Base-by-base conservation (phyloP, 2,329 filamentous ascomycete genomes). In the Penicillium palitans region DNA sequence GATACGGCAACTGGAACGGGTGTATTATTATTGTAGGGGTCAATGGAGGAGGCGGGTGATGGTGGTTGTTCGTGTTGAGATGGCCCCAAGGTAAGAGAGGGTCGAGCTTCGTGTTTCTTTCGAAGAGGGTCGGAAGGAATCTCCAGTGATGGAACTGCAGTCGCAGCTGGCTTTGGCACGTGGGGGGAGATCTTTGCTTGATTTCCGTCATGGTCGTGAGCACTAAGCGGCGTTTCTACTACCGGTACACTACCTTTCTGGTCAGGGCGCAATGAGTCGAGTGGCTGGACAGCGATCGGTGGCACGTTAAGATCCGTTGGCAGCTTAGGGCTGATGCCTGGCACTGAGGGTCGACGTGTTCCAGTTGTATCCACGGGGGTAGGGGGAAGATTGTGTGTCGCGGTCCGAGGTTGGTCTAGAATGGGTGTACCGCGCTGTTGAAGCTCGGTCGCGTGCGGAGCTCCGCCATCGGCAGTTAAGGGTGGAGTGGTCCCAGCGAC, bases 1-100 rank as follows among this genome's bases (percentile, higher is more conserved):
- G 90, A 92, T 7, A 81, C 83, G 61, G 88, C 84, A 59, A 87
- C 83, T 40, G 87, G 81, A 37, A 83, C 84, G 2, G 90, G 89
- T 0, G 90, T 95, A 24, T 88, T 86, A 55, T 87, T 87, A 44
- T 89, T 92, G 66, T 88, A 87, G 2, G 87, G 83, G 33, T 81
- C 86, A 55, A 84, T 78, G 1, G 89, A 92, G 6, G 90, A 93
- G 9, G 80, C 83, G 25, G 84, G 84, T 10, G 77, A 79, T 37
- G 77, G 72, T 21, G 76, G 75, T 47, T 77, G 74, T 52, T 78
- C 75, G 40, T 64, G 45, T 17, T 64, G 58, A 21, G 66, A 60
- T n/a, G 65, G 61, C 9, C 71, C 68, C 48, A 71, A 48, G 21
- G 63, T 59, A 45, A 73, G 64, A 56, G 72, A 68, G 6, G 70